A percentile compares a stretch with the other conserved stretches of the same genome.
Evolutionary conservation across 148 eudicot genomes (phyloP).

Genomic region (Euryodendron excelsum): DNA sequence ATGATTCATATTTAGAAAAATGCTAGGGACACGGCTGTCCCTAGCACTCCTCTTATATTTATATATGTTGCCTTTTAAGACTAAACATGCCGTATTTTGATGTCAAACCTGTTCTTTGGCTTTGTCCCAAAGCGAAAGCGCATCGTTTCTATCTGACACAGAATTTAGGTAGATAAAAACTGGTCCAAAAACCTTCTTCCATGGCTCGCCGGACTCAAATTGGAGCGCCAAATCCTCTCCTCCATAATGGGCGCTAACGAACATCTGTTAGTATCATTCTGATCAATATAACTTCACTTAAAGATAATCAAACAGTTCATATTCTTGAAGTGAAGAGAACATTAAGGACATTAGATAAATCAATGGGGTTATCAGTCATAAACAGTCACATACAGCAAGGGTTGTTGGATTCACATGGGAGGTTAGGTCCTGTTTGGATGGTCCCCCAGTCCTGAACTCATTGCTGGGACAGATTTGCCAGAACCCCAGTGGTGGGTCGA

Average conservation of each 20-base stretch:
- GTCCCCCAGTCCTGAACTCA: conserved; percentile 82
- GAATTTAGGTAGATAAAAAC: conserved; percentile 69
- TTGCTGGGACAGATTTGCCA: conserved; percentile 88
- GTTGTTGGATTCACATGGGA: conserved; percentile 87
- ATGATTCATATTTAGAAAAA: too few relatives aligned
- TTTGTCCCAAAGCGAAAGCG: conserved; percentile 67
- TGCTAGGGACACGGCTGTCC: too few relatives aligned
- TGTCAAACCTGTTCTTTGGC: conserved; percentile 67
- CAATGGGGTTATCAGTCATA: not conserved
- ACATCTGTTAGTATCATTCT: conserved; percentile 39
- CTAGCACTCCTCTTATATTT: too few relatives aligned
- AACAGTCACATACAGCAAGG: conserved; percentile 54
- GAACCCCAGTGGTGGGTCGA: conserved; percentile 63
- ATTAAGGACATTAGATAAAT: not conserved
- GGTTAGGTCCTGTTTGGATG: conserved; percentile 71
- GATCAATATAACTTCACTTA: not conserved
- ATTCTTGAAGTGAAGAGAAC: not conserved
- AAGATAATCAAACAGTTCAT: not conserved
- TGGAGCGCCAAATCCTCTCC: conserved; percentile 61
- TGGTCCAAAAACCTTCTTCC: conserved; percentile 89
- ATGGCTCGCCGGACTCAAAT: conserved; percentile 59
- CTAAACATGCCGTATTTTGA: too few relatives aligned
- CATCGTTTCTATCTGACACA: conserved; percentile 39
- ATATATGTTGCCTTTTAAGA: too few relatives aligned
- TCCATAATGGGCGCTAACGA: conserved; percentile 69